phyloP scores from a whole-genome alignment of 2,329 filamentous ascomycete species.

The Cladosporium colombiae region DNA sequence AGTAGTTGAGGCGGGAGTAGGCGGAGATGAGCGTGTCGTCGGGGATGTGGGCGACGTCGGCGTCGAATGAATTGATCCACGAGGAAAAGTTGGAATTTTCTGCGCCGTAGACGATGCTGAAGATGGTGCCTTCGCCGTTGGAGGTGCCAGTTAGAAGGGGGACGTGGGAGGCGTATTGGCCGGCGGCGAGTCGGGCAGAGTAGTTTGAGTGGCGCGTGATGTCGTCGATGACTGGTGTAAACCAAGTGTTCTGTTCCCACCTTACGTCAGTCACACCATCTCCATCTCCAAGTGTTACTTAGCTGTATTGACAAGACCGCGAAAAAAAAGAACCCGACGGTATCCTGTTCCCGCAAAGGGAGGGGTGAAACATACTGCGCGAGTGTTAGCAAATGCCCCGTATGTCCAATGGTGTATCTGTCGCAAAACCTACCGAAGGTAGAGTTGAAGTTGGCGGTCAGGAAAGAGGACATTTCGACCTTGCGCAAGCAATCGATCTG shows the following conservation, averaged over 20 bases:
- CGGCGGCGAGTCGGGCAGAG: constrained; percentile 11
- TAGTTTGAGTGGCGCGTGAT: constrained; percentile 15
- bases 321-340: no score
- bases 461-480: constrained; percentile 34
- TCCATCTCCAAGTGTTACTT: no score
- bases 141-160: constrained; percentile 32
- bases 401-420: no score
- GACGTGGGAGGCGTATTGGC: constrained; percentile 16
- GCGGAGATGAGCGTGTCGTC: constrained; percentile 37
- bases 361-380: no score
- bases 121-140: constrained; percentile 30
- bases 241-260: constrained; percentile 23
- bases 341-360: no score
- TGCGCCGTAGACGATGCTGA: constrained; percentile 9
- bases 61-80: constrained; percentile 49
- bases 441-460: constrained; percentile 38
- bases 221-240: constrained; percentile 12
- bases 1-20: constrained; percentile 42
- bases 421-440: no score
- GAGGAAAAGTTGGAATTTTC: constrained; percentile 36
- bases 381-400: no score
- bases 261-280: no score
- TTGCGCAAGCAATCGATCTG: constrained; percentile 44
- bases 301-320: no score
- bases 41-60: constrained; percentile 43